Percentiles rank a stretch among this genome's conserved stretches.
phyloP scores from a whole-genome alignment of 305 asterid genomes.

The Solanum hybrid region DNA sequence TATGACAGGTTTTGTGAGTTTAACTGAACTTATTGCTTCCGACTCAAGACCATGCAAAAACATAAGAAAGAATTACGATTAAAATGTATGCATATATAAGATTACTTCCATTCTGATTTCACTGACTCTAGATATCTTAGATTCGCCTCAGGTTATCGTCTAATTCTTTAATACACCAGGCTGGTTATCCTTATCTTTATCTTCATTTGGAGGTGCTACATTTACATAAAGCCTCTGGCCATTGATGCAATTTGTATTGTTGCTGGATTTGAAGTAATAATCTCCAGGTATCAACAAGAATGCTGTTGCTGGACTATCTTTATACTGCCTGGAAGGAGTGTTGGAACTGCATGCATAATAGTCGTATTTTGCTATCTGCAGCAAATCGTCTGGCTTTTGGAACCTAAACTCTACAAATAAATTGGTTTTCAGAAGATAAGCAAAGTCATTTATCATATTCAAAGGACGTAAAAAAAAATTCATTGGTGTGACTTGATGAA shows the following conservation, averaged over 20 bases:
- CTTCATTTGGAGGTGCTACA: background rate
- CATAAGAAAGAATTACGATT: background rate
- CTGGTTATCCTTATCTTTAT: background rate
- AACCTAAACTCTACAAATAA: background rate
- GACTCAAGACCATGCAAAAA: background rate
- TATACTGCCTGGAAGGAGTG: background rate
- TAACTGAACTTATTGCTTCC: background rate
- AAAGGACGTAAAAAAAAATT: no score
- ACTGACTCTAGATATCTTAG: background rate
- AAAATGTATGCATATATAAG: background rate
- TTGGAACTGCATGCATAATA: background rate
- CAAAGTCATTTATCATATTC: no score
- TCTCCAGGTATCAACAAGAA: background rate
- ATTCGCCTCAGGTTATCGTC: background rate
- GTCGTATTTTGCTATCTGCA: background rate
- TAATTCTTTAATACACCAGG: background rate
- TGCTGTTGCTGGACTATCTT: background rate
- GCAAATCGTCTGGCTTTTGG: background rate
- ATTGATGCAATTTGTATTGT: background rate
- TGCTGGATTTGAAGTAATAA: conserved; percentile 1
- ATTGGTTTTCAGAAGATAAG: background rate
- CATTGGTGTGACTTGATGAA: background rate
- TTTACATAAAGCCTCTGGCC: background rate
- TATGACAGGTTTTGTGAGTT: background rate
- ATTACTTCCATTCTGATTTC: background rate